These are phyloP conservation scores for Penicillium angulare DNA, from an alignment of 495 filamentous ascomycete genomes.

Conservation along the genomic window DNA sequence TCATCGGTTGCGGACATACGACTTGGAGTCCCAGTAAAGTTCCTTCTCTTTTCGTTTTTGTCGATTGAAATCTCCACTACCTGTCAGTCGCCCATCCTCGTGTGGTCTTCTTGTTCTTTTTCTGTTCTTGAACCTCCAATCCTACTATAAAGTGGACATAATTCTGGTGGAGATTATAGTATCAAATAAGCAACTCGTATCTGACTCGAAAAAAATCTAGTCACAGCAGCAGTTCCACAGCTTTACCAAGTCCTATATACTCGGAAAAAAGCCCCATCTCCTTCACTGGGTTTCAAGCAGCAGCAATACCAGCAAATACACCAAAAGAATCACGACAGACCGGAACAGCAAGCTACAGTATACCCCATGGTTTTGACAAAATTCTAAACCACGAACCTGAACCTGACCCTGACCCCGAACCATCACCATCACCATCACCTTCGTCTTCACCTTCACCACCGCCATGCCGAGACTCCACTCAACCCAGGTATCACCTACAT, in stretches of 20 bases:
- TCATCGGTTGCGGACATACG: slow-evolving; percentile 29
- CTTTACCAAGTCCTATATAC: slow-evolving; percentile 34
- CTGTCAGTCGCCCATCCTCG: slow-evolving; percentile 22
- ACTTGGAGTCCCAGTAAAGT: slow-evolving; percentile 43
- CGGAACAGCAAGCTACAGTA: slow-evolving; percentile 26
- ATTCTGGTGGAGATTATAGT: too few relatives aligned
- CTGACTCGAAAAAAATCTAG: slow-evolving; percentile 18
- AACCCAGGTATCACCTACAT: slow-evolving; percentile 54
- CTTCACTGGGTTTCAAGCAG: slow-evolving; percentile 13
- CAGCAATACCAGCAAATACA: background rate
- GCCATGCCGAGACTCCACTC: slow-evolving; percentile 17
- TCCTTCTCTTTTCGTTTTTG: slow-evolving; percentile 19
- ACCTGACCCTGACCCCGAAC: slow-evolving; percentile 23
- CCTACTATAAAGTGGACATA: background rate
- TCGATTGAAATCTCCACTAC: slow-evolving; percentile 13
- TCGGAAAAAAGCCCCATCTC: slow-evolving; percentile 30
- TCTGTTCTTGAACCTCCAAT: background rate
- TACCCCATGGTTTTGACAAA: slow-evolving; percentile 43
- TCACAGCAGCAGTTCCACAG: slow-evolving; percentile 32
- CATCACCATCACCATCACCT: slow-evolving; percentile 16
- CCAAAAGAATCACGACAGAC: slow-evolving; percentile 9
- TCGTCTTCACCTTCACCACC: slow-evolving; percentile 25
- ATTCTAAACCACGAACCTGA: slow-evolving; percentile 38
- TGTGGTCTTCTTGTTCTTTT: background rate
- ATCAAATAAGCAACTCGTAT: background rate